Conservation (phyloP, 345 rosid genomes). For the Excoecaria cochinchinensis region DNA sequence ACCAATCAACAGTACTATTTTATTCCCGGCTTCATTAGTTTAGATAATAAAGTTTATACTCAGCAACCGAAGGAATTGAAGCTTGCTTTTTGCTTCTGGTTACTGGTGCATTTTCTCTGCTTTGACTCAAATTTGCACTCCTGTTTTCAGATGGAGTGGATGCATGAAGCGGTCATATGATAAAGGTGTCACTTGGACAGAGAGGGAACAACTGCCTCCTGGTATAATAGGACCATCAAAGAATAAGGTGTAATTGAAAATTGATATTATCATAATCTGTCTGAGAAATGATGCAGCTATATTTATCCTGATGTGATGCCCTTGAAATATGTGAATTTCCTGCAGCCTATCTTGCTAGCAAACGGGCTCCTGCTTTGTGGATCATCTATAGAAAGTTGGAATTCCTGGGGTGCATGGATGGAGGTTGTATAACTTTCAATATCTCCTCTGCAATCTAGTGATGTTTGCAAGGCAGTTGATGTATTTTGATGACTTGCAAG, state of each 20-base stretch:
- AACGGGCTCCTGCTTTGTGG: slow-evolving; percentile 75
- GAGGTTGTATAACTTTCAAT: slow-evolving; percentile 50
- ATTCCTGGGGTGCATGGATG: slow-evolving; percentile 94
- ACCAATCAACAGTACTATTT: too few species aligned
- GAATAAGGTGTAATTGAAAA: slow-evolving; percentile 58
- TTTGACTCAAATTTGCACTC: slow-evolving; percentile 11
- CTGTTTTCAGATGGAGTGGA: slow-evolving; percentile 78
- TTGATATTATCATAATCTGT: not conserved
- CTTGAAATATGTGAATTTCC: slow-evolving; percentile 1
- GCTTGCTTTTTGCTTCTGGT: not conserved
- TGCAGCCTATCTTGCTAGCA: slow-evolving; percentile 77
- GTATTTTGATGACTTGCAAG: slow-evolving; percentile 12
- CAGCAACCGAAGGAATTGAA: not conserved
- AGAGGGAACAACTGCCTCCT: slow-evolving; percentile 87
- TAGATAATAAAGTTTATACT: not conserved
- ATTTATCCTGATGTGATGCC: slow-evolving; percentile 6
- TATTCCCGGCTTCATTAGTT: not conserved
- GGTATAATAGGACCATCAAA: slow-evolving; percentile 85
- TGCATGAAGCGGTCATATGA: slow-evolving; percentile 88
- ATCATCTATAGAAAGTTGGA: slow-evolving; percentile 93
- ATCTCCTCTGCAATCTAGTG: slow-evolving; percentile 10
- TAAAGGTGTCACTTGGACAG: slow-evolving; percentile 69
- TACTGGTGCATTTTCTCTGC: not conserved
- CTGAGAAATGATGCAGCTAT: slow-evolving; percentile 7
- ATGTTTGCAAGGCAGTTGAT: slow-evolving; percentile 16